Evolutionary conservation across 768 basidiomycete genomes (phyloP).

Genomic region (Dacryopinax spathularia): DNA sequence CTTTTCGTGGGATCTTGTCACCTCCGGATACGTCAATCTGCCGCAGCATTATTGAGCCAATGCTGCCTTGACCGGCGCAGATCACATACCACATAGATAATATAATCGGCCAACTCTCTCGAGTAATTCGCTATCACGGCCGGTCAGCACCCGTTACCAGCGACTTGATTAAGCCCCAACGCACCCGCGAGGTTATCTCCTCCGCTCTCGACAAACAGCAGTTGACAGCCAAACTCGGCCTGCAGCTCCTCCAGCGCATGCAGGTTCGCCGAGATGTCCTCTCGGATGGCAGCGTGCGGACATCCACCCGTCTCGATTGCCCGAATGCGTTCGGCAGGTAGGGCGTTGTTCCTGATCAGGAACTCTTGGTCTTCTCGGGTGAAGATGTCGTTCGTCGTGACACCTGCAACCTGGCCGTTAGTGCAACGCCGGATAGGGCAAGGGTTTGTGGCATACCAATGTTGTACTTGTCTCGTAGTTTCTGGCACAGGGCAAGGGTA

Average conservation of each 20-base stretch:
- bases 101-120: slow-evolving; percentile 91
- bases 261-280: slow-evolving; percentile 96
- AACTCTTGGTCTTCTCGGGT: slow-evolving; percentile 97
- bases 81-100: slow-evolving; percentile 66
- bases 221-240: slow-evolving; percentile 74
- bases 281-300: slow-evolving; percentile 94
- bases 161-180: slow-evolving; percentile 5
- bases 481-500: slow-evolving; percentile 76
- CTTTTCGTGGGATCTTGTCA: slow-evolving; percentile 96
- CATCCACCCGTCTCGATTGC: slow-evolving; percentile 98
- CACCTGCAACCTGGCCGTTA: slow-evolving; percentile 38
- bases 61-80: not conserved
- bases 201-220: slow-evolving; percentile 90
- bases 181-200: slow-evolving; percentile 79
- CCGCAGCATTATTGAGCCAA: not conserved
- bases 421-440: not conserved
- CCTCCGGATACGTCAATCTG: slow-evolving; percentile 51
- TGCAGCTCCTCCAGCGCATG: slow-evolving; percentile 90
- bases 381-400: slow-evolving; percentile 99
- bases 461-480: slow-evolving; percentile 69
- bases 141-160: not conserved
- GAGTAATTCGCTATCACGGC: slow-evolving; percentile 64
- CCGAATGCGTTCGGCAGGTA: slow-evolving; percentile 70
- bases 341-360: slow-evolving; percentile 79
- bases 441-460: slow-evolving; percentile 46